Conservation (phyloP, 768 basidiomycete genomes). For the Rossbeevera mucosa region DNA sequence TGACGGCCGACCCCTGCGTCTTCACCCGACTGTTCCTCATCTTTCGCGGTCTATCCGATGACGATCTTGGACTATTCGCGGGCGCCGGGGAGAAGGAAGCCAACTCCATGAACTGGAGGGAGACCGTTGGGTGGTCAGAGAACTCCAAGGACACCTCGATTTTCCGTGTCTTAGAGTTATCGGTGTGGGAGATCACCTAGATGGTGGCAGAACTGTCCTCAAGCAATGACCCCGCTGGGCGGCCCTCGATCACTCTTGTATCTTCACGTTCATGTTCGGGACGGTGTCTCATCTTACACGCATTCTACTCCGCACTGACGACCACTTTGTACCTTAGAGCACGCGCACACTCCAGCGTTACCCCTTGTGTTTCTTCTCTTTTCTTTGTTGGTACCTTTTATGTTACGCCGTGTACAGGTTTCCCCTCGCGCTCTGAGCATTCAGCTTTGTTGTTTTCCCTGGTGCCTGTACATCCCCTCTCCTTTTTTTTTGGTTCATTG, state of each 20-base stretch:
- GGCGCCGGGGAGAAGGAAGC: slow-evolving; percentile 86
- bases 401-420: slow-evolving; percentile 2
- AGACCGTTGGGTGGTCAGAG: slow-evolving; percentile 76
- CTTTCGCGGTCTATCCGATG: slow-evolving; percentile 77
- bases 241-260: slow-evolving; percentile 4
- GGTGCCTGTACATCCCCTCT: slow-evolving; percentile 5
- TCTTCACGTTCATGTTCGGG: slow-evolving; percentile 5
- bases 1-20: slow-evolving; percentile 74
- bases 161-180: slow-evolving; percentile 78
- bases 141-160: slow-evolving; percentile 66
- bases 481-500: not conserved
- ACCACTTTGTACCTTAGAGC: slow-evolving; percentile 24
- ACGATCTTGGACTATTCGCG: slow-evolving; percentile 69
- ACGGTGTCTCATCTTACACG: slow-evolving; percentile 9
- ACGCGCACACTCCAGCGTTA: slow-evolving; percentile 19
- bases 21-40: slow-evolving; percentile 86
- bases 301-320: slow-evolving; percentile 9
- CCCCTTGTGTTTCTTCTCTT: slow-evolving; percentile 13
- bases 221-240: slow-evolving; percentile 18
- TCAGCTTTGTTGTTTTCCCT: slow-evolving; percentile 8
- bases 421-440: not conserved
- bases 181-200: slow-evolving; percentile 67
- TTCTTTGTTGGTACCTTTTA: slow-evolving; percentile 12
- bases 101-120: slow-evolving; percentile 75
- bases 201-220: not conserved